Conservation (phyloP, 2,329 filamentous ascomycete species). For the Emmonsia crescens region DNA sequence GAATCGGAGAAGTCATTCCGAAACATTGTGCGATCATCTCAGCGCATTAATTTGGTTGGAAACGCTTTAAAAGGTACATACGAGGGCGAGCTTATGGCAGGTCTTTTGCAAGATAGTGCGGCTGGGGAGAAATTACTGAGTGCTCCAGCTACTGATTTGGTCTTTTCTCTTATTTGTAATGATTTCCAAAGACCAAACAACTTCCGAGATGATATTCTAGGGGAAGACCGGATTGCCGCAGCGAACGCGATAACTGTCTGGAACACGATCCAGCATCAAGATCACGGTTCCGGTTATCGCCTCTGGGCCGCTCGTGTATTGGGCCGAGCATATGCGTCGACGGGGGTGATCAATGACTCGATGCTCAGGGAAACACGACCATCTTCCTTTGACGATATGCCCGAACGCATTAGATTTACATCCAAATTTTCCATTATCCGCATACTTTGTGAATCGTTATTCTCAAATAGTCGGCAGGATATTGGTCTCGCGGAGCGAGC, state of each 20-base stretch:
- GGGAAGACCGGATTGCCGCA: conserved; percentile 53
- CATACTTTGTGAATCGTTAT: conserved; percentile 51
- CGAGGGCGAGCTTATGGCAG: conserved; percentile 71
- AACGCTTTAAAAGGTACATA: conserved; percentile 58
- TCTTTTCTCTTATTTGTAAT: conserved; percentile 49
- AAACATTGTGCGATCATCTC: conserved; percentile 58
- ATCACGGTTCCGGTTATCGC: conserved; percentile 58
- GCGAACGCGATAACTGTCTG: conserved; percentile 57
- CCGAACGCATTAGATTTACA: conserved; percentile 12
- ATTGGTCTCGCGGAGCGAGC: conserved; percentile 36
- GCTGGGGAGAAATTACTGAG: conserved; percentile 55
- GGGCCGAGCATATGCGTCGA: conserved; percentile 71
- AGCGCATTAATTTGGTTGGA: conserved; percentile 54
- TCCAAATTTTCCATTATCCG: conserved; percentile 56
- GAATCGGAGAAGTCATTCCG: conserved; percentile 49
- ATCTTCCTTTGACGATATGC: conserved; percentile 6
- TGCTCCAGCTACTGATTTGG: conserved; percentile 47
- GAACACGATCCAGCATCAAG: conserved; percentile 59
- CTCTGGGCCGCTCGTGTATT: conserved; percentile 79
- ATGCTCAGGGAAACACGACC: conserved; percentile 33
- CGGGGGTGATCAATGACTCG: conserved; percentile 49
- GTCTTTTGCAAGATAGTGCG: conserved; percentile 64
- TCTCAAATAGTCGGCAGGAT: conserved; percentile 43
- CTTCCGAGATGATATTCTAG: conserved; percentile 55
- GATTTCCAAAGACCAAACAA: conserved; percentile 56